Evolutionary conservation across 2,329 filamentous ascomycete species (phyloP), one percentile per base, ranked within the genome.

Genomic region (Macrophomina pseudophaseolina): DNA sequence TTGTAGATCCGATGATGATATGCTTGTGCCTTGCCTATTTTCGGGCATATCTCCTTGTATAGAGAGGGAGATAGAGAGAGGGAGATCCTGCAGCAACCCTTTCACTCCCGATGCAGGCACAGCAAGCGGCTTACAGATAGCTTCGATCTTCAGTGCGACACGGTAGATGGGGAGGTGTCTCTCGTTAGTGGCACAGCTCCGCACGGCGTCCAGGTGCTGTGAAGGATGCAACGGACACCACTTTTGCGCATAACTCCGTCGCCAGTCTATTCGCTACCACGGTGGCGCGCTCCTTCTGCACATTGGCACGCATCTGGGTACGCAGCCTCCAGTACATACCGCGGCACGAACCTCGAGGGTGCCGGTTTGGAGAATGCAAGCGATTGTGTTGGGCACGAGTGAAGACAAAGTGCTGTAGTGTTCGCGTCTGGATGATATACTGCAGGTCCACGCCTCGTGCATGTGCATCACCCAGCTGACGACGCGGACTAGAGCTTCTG

Each of bases 31-130:
- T 49, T 62, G 35, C 42, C 58, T 62, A 62, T 62, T 62, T 62
- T 62, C 32, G 42, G 58, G n/a, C 8, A 62, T 14, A 62, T 62
- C 58, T 62, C 58, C 58, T 62, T 23, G 44, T 14, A 28, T 48
- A 9, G 58, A 48, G 58, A 62, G 58, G 49, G 23, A 23, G 23
- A 23, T 2, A 23, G 23, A 23, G 23, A 23, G 23, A 23, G 44
- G n/a, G 58, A 62, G 58, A 62, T 62, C 58, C 23, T 62, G 58
- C 58, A 49, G 58, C 8, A 35, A 35, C 42, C 56, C 56, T 60
- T n/a, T 30, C 28, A 16, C 11, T 42, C 56, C 38, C 58, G 44
- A 62, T 32, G 58, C 58, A 62, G 58, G 58, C 58, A 62, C 58
- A 23, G 32, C 42, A 38, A 28, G 30, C 30, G 11, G 58, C 58